Evolutionary conservation across 148 eudicot genomes (phyloP), one percentile per base, ranked within the genome.

Genomic region (Camellia sinensis): DNA sequence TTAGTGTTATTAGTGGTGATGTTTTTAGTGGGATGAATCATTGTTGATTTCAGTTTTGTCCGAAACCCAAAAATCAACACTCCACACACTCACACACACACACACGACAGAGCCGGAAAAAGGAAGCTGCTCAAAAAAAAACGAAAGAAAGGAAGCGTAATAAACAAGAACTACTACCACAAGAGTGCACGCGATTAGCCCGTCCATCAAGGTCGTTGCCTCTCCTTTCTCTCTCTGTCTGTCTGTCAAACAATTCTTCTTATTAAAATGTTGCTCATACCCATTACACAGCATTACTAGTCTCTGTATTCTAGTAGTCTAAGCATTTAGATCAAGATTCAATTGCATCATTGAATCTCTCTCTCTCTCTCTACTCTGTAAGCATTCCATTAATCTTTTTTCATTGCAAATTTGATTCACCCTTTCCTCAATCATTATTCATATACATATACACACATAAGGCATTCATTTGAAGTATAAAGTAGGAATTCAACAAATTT

Each of bases 121-220:
- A n/a, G n/a, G n/a, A n/a, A n/a, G n/a, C n/a, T n/a, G n/a, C n/a
- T n/a, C n/a, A n/a, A n/a, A n/a, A n/a, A n/a, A n/a, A n/a, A n/a
- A n/a, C n/a, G n/a, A n/a, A n/a, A n/a, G n/a, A n/a, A 6, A 1
- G n/a, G 29, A 5, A 2, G 48, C 53, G 2, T 12, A 2, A n/a
- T 46, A 17, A 4, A 29, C 5, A 43, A 29, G 6, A 40, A 0
- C 15, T 46, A 0, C 1, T 70, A 19, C 0, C 6, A 3, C 15
- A 8, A 12, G 56, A 13, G 75, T 73, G 75, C 75, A 73, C 75
- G 75, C 62, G 0, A 52, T 11, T 13, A 11, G 11, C 11, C 53
- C 62, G n/a, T 53, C 75, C 75, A 73, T 73, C 60, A 73, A 73
- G 62, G 11, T 73, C 13, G 18, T 73, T 71, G 75, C 19, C 19